These are phyloP conservation scores for Coniochaeta ligniaria DNA, from an alignment of 2,329 filamentous ascomycete genomes.

Conservation along the genomic window DNA sequence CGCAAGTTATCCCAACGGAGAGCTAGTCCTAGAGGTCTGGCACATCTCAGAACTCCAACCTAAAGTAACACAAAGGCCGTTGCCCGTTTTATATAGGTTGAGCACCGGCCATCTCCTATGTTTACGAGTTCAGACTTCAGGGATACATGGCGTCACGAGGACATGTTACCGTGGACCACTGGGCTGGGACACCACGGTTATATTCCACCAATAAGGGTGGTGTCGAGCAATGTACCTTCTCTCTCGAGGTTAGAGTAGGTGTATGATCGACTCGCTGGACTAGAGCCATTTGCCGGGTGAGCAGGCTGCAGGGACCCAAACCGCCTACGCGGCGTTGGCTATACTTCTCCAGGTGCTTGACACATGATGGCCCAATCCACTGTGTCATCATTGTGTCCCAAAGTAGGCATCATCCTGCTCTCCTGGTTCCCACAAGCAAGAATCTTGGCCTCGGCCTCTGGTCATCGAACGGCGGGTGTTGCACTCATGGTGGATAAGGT, in stretches of 20 bases:
- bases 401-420: no score
- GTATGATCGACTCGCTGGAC: background rate
- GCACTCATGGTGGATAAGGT: background rate
- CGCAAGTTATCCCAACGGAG: background rate
- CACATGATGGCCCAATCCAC: background rate
- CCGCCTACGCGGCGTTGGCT: background rate
- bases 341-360: background rate
- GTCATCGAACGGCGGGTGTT: background rate
- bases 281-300: background rate
- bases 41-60: background rate
- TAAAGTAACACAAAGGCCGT: background rate
- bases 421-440: background rate
- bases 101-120: background rate
- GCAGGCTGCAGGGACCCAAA: background rate
- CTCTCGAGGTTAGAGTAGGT: background rate
- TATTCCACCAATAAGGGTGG: background rate
- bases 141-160: background rate
- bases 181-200: background rate
- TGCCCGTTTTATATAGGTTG: background rate
- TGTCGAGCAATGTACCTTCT: background rate
- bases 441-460: background rate
- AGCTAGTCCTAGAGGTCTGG: background rate
- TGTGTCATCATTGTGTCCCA: background rate
- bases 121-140: background rate
- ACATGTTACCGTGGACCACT: background rate